Evolutionary conservation across 116 monocot species (phyloP).

Genomic region (Trichopus zeylanicus): DNA sequence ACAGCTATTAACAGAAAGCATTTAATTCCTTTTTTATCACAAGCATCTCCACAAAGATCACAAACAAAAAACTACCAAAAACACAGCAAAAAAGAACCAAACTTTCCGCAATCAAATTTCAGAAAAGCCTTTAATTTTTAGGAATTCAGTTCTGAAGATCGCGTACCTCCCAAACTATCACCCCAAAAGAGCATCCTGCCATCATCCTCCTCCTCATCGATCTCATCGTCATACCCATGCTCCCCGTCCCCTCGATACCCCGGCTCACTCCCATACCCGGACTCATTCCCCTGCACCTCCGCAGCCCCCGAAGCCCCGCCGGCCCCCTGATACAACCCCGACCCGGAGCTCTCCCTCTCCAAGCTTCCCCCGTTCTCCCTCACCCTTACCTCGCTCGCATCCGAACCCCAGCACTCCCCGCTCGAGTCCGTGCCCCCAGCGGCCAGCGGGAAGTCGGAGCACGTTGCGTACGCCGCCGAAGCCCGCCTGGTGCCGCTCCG

Average conservation of each 20-base stretch:
- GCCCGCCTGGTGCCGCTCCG: slow-evolving; percentile 45
- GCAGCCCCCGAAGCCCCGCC: slow-evolving; percentile 11
- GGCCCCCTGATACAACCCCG: slow-evolving; percentile 13
- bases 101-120: background rate
- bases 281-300: slow-evolving; percentile 48
- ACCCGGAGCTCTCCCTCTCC: slow-evolving; percentile 35
- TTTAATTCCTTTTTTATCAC: too few relatives aligned
- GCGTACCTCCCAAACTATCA: slow-evolving; percentile 29
- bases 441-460: slow-evolving; percentile 66
- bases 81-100: background rate
- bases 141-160: background rate
- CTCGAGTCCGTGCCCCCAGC: slow-evolving; percentile 79
- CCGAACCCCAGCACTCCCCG: slow-evolving; percentile 86
- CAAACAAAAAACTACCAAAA: too few relatives aligned
- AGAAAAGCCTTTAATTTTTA: too few relatives aligned
- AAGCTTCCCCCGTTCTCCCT: slow-evolving; percentile 18
- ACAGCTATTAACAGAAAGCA: too few relatives aligned
- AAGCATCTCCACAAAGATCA: too few relatives aligned
- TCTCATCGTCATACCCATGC: slow-evolving; percentile 75
- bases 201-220: slow-evolving; percentile 88
- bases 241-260: slow-evolving; percentile 90
- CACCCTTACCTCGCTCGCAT: slow-evolving; percentile 58
- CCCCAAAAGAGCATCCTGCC: slow-evolving; percentile 64
- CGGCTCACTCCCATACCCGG: slow-evolving; percentile 86
- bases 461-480: slow-evolving; percentile 62